These are phyloP conservation scores for Exophiala xenobiotica DNA, from an alignment of 2,329 filamentous ascomycete species.

Conservation along the genomic window DNA sequence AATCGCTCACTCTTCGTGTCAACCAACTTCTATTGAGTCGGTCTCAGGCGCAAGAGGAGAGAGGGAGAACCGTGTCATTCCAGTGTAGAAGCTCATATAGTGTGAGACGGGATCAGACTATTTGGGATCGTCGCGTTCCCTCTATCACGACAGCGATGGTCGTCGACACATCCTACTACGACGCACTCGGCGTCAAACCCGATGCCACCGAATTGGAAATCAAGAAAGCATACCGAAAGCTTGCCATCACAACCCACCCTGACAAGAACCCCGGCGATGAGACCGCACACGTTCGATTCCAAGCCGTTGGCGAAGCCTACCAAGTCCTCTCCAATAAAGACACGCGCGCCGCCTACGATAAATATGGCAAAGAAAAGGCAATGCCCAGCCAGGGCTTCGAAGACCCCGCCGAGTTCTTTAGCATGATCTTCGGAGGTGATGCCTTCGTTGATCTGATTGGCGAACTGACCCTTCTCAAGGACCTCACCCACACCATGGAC, in stretches of 20 bases:
- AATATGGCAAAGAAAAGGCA: conserved; percentile 92
- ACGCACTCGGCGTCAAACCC: conserved; percentile 78
- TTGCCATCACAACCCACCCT: conserved; percentile 67
- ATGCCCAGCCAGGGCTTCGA: conserved; percentile 89
- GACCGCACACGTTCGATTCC: conserved; percentile 89
- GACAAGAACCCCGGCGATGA: conserved; percentile 99
- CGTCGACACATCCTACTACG: conserved; percentile 84
- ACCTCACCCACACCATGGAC: conserved; percentile 96
- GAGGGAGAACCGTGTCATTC: no score
- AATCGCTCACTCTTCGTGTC: no score
- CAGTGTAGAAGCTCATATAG: no score
- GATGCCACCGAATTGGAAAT: conserved; percentile 89
- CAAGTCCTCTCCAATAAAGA: conserved; percentile 82
- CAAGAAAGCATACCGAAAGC: conserved; percentile 94
- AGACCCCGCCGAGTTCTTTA: conserved; percentile 96
- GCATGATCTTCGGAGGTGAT: conserved; percentile 95
- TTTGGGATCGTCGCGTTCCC: neutral
- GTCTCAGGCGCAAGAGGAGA: no score
- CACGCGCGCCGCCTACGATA: conserved; percentile 89
- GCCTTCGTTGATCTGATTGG: conserved; percentile 96
- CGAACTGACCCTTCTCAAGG: conserved; percentile 98
- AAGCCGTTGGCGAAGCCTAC: conserved; percentile 72
- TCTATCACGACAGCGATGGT: conserved; percentile 61
- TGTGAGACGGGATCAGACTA: no score
- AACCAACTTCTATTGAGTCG: no score